Evolutionary conservation across 345 rosid species (phyloP), one percentile per base, ranked within the genome.

Genomic region (Excoecaria cochinchinensis): DNA sequence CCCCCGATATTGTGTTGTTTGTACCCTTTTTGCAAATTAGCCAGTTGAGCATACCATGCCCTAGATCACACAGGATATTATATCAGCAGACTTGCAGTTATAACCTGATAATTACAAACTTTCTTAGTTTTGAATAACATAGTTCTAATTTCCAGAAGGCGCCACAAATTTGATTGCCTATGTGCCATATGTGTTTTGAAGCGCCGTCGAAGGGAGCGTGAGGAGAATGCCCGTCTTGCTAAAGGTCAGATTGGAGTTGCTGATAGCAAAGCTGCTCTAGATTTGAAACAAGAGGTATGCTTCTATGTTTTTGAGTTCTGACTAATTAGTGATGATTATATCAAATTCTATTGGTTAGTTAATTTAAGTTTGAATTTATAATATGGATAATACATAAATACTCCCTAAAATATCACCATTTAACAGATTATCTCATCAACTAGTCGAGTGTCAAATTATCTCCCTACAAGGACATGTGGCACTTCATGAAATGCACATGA

Each of bases 111-210:
- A 14, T 17, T 19, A 24, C 16, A 0, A 39, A 36, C 17, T 62
- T 57, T 15, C 38, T 40, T 46, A 59, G 61, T 59, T 38, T 51
- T 44, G n/a, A 66, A 3, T 44, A 19, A 25, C 55, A 14, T 39
- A 50, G 62, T 74, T 52, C 36, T 69, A 14, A 31, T 66, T 71
- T 87, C 84, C 88, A 95, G 98, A 80, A 86, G 98, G 79, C 93
- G 90, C 73, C 99, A 95, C 81, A 95, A 95, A 84, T 85, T 79
- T 62, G 95, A 93, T 87, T 95, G 99, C 76, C 85, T 95, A 86
- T 95, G 99, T 83, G 99, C 99, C 17, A 78, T 95, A 76, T 95
- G 98, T 75, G 85, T 91, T 74, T 81, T 95, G 65, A 91, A 91
- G 86, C 88, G 98, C 67, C 97, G 92, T 52, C 91, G 94, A 83